Conservation (phyloP, 148 eudicot species). For the Suaeda aralocaspica region DNA sequence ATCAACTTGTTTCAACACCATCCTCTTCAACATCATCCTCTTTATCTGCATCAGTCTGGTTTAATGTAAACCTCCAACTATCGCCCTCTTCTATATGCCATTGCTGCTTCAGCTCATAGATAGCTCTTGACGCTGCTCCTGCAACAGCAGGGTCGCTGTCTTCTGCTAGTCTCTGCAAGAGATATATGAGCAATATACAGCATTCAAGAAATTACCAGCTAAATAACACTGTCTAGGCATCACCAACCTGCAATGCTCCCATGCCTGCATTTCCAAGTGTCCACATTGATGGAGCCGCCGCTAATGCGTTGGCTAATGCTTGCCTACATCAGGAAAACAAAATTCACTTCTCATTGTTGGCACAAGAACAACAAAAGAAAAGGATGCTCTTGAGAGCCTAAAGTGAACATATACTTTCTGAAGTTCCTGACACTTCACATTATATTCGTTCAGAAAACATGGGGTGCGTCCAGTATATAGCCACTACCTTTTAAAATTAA, state of each 20-base stretch:
- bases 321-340: constrained; percentile 37
- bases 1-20: constrained; percentile 19
- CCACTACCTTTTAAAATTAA: background rate
- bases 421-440: too few relatives aligned
- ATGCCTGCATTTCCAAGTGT: constrained; percentile 99
- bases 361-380: background rate
- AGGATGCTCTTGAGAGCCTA: too few relatives aligned
- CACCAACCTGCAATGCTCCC: constrained; percentile 93
- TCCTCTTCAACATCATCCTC: constrained; percentile 30
- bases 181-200: background rate
- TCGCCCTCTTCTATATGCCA: constrained; percentile 97
- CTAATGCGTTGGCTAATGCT: constrained; percentile 92
- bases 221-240: too few relatives aligned
- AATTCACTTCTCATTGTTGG: background rate
- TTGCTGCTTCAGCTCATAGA: constrained; percentile 72
- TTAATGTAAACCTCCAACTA: constrained; percentile 79
- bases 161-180: constrained; percentile 79
- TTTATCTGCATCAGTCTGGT: constrained; percentile 28
- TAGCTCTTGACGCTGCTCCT: constrained; percentile 79
- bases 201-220: background rate
- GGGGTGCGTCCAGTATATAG: background rate
- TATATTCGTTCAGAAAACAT: too few relatives aligned
- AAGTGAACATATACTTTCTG: too few relatives aligned
- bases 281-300: constrained; percentile 98
- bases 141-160: constrained; percentile 91